Conservation (phyloP, 1,139 yeast species). For the Yamadazyma trypodendri region DNA sequence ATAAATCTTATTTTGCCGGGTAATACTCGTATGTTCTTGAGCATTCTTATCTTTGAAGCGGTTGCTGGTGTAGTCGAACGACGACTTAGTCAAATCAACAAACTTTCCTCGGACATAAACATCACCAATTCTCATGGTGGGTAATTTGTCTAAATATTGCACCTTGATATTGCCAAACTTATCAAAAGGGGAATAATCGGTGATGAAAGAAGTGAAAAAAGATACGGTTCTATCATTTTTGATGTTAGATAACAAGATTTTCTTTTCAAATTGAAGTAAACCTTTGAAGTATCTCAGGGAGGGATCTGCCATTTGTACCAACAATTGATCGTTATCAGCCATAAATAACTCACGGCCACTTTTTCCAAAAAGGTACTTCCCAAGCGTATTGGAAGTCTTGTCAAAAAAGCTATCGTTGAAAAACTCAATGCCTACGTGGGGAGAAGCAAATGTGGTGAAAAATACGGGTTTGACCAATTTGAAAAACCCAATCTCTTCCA, state of each 20-base stretch:
- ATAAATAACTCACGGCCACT: constrained; percentile 76
- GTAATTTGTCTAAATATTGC: constrained; percentile 38
- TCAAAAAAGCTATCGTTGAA: constrained; percentile 43
- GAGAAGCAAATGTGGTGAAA: constrained; percentile 85
- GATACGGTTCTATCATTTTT: constrained; percentile 68
- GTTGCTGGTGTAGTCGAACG: constrained; percentile 10
- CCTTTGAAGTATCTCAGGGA: constrained; percentile 52
- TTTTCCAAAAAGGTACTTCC: constrained; percentile 64
- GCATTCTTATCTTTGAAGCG: constrained; percentile 16
- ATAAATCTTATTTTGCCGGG: constrained; percentile 28
- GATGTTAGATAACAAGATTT: constrained; percentile 68
- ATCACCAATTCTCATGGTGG: constrained; percentile 32
- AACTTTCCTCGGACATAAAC: constrained; percentile 48
- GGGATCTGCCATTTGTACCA: constrained; percentile 59
- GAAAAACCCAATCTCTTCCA: constrained; percentile 55
- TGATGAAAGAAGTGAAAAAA: constrained; percentile 52
- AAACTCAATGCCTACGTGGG: constrained; percentile 75
- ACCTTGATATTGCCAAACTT: constrained; percentile 40
- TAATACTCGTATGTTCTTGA: constrained; percentile 41
- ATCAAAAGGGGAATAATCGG: constrained; percentile 50
- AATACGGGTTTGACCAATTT: constrained; percentile 58
- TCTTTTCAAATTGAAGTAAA: constrained; percentile 53
- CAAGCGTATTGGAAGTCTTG: constrained; percentile 52
- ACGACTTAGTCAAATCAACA: constrained; percentile 48
- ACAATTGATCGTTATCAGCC: constrained; percentile 40